Conservation (phyloP, 108 stramenopile genomes). For the Stephanodiscus minutulus region DNA sequence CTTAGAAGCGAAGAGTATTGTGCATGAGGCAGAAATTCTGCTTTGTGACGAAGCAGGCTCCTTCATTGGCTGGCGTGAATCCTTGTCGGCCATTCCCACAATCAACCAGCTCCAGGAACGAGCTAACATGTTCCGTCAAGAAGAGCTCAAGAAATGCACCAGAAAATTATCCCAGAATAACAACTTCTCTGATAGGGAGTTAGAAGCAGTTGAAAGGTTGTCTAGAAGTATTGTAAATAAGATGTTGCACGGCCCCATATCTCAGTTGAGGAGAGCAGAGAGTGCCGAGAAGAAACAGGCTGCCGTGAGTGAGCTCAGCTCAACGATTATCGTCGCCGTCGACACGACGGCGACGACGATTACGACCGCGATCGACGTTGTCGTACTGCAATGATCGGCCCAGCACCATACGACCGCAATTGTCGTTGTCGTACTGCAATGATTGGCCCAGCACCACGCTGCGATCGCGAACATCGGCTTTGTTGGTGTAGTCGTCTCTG, state of each 20-base stretch:
- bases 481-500: too few species aligned
- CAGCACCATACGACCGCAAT: too few species aligned
- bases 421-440: too few species aligned
- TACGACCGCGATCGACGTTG: too few species aligned
- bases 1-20: too few species aligned
- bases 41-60: conserved; percentile 86
- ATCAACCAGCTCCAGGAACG: conserved; percentile 95
- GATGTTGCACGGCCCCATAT: conserved; percentile 97
- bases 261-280: conserved; percentile 88
- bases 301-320: conserved; percentile 87
- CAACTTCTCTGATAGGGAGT: conserved; percentile 88
- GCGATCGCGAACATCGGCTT: too few species aligned
- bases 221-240: conserved; percentile 97
- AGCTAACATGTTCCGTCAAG: conserved; percentile 90
- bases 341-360: too few species aligned
- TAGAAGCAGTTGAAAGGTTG: conserved; percentile 95
- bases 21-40: conserved; percentile 92
- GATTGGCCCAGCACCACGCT: background rate
- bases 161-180: conserved; percentile 82
- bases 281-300: conserved; percentile 85
- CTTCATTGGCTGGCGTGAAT: conserved; percentile 92
- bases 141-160: conserved; percentile 91
- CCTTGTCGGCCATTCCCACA: conserved; percentile 94
- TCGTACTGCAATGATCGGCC: too few species aligned
- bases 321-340: too few species aligned